Conservation (phyloP, 768 basidiomycete species). For the Suillus clintonianus region DNA sequence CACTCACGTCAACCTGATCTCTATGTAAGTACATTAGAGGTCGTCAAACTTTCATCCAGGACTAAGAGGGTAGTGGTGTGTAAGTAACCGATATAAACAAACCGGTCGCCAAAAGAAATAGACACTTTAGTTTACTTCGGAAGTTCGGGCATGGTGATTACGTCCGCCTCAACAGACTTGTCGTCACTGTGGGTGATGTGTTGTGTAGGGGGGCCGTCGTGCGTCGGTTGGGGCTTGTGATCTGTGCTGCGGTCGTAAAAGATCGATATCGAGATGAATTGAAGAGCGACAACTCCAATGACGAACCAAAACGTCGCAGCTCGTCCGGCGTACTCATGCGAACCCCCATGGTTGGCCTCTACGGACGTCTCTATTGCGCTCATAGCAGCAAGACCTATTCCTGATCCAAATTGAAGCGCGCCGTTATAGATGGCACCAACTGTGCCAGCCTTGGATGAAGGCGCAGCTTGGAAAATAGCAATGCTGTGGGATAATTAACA, state of each 20-base stretch:
- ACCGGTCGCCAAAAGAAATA: too few relatives aligned
- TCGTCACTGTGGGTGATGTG: too few relatives aligned
- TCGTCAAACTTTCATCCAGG: too few relatives aligned
- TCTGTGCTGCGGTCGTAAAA: conserved; percentile 35
- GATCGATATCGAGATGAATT: conserved; percentile 30
- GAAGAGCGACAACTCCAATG: conserved; percentile 36
- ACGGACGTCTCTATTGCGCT: conserved; percentile 51
- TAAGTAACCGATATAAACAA: too few relatives aligned
- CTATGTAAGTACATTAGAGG: too few relatives aligned
- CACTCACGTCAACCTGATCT: too few relatives aligned
- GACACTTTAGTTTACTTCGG: too few relatives aligned
- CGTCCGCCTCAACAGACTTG: too few relatives aligned
- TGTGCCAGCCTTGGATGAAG: conserved; percentile 49
- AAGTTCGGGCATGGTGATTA: too few relatives aligned
- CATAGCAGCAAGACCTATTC: conserved; percentile 51
- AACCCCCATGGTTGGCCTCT: conserved; percentile 33
- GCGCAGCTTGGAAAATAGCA: conserved; percentile 50
- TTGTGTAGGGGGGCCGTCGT: neutral
- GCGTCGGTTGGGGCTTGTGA: neutral
- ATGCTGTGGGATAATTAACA: conserved; percentile 34
- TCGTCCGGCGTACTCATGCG: conserved; percentile 38
- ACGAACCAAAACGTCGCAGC: conserved; percentile 48
- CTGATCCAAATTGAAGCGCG: conserved; percentile 53
- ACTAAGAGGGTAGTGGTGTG: too few relatives aligned
- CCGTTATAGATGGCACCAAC: conserved; percentile 60